Conservation (phyloP, 495 filamentous ascomycete genomes). For the Podospora pseudoanserina region DNA sequence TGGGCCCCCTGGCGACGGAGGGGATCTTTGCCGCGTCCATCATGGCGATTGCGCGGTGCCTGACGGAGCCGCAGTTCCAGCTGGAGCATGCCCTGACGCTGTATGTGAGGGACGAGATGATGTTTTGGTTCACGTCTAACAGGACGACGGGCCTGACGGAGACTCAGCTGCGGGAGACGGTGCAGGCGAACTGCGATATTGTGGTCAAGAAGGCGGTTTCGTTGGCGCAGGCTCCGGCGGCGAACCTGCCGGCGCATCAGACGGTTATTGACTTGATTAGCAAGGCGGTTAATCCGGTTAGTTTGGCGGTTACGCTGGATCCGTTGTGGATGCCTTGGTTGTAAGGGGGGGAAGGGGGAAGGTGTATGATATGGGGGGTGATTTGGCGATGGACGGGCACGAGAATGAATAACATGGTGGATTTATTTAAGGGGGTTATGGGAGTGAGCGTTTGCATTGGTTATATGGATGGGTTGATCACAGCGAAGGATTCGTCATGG, state of each 20-base stretch:
- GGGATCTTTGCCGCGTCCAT: conserved; percentile 88
- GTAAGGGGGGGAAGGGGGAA: conserved; percentile 36
- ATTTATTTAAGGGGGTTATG: not conserved
- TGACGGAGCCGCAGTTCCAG: conserved; percentile 88
- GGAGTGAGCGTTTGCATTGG: not conserved
- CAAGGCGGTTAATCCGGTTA: conserved; percentile 79
- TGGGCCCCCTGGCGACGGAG: conserved; percentile 93
- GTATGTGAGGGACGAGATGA: conserved; percentile 96
- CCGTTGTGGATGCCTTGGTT: conserved; percentile 97
- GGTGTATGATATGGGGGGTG: not conserved
- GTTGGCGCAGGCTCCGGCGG: conserved; percentile 61
- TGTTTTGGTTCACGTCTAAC: conserved; percentile 87
- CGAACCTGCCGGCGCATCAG: conserved; percentile 86
- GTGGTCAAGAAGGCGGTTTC: conserved; percentile 85
- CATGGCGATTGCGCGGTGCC: conserved; percentile 92
- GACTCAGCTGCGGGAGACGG: conserved; percentile 74
- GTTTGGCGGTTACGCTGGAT: conserved; percentile 73
- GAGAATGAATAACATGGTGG: not conserved
- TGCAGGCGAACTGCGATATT: conserved; percentile 81
- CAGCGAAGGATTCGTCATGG: not conserved
- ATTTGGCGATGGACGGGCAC: not conserved
- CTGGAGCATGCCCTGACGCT: conserved; percentile 88
- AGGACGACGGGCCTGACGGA: conserved; percentile 59
- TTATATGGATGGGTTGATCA: not conserved
- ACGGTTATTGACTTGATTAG: conserved; percentile 90